Percentiles rank a stretch among this genome's conserved stretches.
These are phyloP conservation scores for Saccharum spontaneum DNA, from an alignment of 176 grass and related monocot species.

Conservation along the genomic window DNA sequence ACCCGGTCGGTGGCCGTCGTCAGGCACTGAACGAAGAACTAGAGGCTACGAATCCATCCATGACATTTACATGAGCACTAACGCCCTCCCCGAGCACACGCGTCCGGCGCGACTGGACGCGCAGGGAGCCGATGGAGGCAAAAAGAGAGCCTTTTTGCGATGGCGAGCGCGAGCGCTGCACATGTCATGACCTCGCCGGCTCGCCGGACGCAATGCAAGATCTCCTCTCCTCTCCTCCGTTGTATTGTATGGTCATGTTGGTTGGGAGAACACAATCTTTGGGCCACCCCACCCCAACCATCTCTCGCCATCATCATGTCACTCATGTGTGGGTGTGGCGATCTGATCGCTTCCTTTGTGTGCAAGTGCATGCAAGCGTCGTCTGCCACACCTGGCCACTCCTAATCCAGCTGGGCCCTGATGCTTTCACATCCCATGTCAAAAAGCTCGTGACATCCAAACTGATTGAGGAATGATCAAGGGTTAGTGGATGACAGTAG, in stretches of 20 bases:
- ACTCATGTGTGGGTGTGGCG: background rate
- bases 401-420: background rate
- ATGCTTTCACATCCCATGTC: constrained; percentile 45
- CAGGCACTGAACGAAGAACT: background rate
- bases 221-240: constrained; percentile 1
- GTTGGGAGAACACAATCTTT: constrained; percentile 50
- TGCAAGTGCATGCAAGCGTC: constrained; percentile 23
- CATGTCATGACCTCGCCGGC: constrained; percentile 17
- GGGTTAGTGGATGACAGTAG: background rate
- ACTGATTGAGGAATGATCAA: constrained; percentile 25
- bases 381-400: constrained; percentile 13
- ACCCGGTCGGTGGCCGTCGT: background rate
- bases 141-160: constrained; percentile 30
- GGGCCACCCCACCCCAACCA: background rate
- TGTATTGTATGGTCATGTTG: background rate
- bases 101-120: constrained; percentile 36
- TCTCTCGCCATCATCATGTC: background rate
- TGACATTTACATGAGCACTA: constrained; percentile 58
- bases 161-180: background rate
- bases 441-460: background rate
- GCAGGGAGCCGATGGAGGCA: background rate
- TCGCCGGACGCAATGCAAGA: background rate
- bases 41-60: constrained; percentile 17
- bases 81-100: constrained; percentile 33
- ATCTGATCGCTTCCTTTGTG: constrained; percentile 36